Conservation (phyloP, 306 rosid genomes). For the Casuarina cunninghamiana region DNA sequence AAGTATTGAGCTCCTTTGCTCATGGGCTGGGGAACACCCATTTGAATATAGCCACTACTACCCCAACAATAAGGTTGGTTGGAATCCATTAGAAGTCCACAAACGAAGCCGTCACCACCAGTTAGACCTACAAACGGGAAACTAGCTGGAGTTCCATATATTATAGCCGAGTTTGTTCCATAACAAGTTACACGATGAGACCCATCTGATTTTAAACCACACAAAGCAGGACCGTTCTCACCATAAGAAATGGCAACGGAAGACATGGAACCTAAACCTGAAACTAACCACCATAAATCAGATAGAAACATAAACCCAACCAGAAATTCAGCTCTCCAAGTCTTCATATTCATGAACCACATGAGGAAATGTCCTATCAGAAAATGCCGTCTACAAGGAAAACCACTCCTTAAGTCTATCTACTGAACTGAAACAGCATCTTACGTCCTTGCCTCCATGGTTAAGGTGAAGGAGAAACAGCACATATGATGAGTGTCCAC, state of each 20-base stretch:
- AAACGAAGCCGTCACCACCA: slow-evolving; percentile 86
- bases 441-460: slow-evolving; percentile 20
- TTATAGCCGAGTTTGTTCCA: slow-evolving; percentile 78
- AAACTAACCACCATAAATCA: slow-evolving; percentile 44
- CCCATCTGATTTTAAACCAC: slow-evolving; percentile 85
- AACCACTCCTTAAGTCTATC: slow-evolving; percentile 2
- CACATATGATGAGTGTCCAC: slow-evolving; percentile 11
- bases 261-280: slow-evolving; percentile 91
- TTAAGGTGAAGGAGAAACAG: slow-evolving; percentile 20
- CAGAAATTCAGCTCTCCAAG: slow-evolving; percentile 35
- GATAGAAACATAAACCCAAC: slow-evolving; percentile 44
- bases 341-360: slow-evolving; percentile 40
- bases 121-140: slow-evolving; percentile 73
- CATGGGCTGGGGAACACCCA: slow-evolving; percentile 94
- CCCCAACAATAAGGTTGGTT: slow-evolving; percentile 97
- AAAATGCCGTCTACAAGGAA: slow-evolving; percentile 17
- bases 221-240: slow-evolving; percentile 74
- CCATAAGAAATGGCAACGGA: slow-evolving; percentile 85
- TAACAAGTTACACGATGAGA: slow-evolving; percentile 78
- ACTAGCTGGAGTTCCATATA: slow-evolving; percentile 66
- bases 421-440: slow-evolving; percentile 4
- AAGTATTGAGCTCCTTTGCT: slow-evolving; percentile 56
- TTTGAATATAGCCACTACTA: slow-evolving; percentile 60
- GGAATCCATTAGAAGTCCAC: slow-evolving; percentile 82
- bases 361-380: slow-evolving; percentile 27